phyloP scores from a whole-genome alignment of 164 flowering plant species.

The Santalum album region DNA sequence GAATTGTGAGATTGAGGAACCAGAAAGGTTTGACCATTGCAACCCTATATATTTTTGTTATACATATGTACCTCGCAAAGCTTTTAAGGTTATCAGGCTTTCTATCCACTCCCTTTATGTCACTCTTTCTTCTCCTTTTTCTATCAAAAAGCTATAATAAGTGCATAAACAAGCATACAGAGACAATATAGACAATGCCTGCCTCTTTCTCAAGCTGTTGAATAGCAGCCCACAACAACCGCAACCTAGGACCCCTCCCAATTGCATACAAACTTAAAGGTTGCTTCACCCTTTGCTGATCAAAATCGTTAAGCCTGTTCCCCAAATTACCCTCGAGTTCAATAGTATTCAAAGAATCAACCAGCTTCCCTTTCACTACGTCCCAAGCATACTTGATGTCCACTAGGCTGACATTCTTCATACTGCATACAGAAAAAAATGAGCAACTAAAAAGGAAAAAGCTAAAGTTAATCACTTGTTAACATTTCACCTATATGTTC shows the following conservation, averaged over 20 bases:
- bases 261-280: constrained; percentile 70
- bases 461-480: too few species aligned
- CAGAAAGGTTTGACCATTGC: too few species aligned
- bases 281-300: constrained; percentile 22
- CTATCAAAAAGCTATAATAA: too few species aligned
- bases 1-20: too few species aligned
- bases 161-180: background rate
- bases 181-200: constrained; percentile 27
- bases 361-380: constrained; percentile 57
- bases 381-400: constrained; percentile 49
- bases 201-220: constrained; percentile 78
- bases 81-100: too few species aligned
- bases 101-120: too few species aligned
- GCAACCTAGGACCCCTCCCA: constrained; percentile 60
- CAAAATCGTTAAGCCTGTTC: constrained; percentile 22
- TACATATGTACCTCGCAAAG: too few species aligned
- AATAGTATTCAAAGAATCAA: constrained; percentile 46
- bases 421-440: constrained; percentile 31
- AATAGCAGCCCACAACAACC: constrained; percentile 70
- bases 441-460: constrained; percentile 5
- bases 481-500: too few species aligned
- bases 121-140: too few species aligned
- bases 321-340: constrained; percentile 29
- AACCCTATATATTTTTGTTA: too few species aligned
- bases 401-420: constrained; percentile 23